Percentiles rank a stretch among this genome's conserved stretches.
These are phyloP conservation scores for Sphagnum fallax DNA, from an alignment of 228 moss, liverwort and hornwort species.

Conservation along the genomic window DNA sequence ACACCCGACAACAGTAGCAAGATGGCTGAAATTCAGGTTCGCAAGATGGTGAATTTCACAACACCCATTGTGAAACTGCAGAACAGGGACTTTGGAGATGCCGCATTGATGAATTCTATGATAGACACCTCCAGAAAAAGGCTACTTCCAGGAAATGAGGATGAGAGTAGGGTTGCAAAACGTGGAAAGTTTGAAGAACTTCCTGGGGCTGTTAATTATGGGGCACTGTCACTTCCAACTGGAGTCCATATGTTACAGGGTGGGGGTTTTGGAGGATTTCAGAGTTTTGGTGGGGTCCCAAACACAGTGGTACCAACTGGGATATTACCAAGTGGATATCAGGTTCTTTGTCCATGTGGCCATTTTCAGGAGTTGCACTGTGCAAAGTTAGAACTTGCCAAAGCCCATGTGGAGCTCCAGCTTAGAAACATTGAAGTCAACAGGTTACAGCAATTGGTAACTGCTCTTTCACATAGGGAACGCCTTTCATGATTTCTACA, in stretches of 20 bases:
- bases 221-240: neutral
- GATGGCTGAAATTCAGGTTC: slow-evolving; percentile 27
- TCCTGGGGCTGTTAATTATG: neutral
- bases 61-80: slow-evolving; percentile 9
- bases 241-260: slow-evolving; percentile 6
- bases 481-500: slow-evolving; percentile 11
- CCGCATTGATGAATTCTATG: neutral
- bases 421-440: slow-evolving; percentile 16
- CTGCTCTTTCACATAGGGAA: slow-evolving; percentile 23
- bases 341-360: slow-evolving; percentile 12
- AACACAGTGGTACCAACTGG: neutral
- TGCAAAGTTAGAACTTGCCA: slow-evolving; percentile 21
- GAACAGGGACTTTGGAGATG: slow-evolving; percentile 4
- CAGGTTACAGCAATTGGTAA: slow-evolving; percentile 29
- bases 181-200: slow-evolving; percentile 8
- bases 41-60: slow-evolving; percentile 24
- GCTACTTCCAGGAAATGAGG: neutral
- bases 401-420: slow-evolving; percentile 25
- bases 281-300: neutral
- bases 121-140: slow-evolving; percentile 13
- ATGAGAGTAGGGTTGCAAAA: slow-evolving; percentile 1
- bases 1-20: slow-evolving; percentile 10
- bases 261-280: slow-evolving; percentile 1
- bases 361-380: slow-evolving; percentile 20
- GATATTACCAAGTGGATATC: no score